phyloP scores from a whole-genome alignment of 345 rosid species.

The Boechera stricta region DNA sequence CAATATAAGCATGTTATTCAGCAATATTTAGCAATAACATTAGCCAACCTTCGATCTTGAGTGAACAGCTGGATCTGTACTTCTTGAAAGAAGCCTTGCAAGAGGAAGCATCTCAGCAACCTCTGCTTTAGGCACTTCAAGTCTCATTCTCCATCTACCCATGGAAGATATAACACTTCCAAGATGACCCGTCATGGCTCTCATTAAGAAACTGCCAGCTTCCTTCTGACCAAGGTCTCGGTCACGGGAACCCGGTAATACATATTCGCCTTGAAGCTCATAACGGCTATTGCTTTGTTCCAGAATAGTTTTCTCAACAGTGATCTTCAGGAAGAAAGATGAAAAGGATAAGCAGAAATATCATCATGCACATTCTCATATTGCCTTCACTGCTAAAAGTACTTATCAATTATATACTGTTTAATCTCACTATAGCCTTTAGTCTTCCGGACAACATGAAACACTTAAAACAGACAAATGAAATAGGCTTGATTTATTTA shows the following conservation, averaged over 20 bases:
- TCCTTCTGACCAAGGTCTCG: slow-evolving; percentile 74
- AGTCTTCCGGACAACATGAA: slow-evolving; percentile 25
- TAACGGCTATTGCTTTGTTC: slow-evolving; percentile 90
- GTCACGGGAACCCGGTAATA: slow-evolving; percentile 92
- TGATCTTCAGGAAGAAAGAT: slow-evolving; percentile 60
- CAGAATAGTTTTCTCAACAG: slow-evolving; percentile 88
- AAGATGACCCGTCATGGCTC: slow-evolving; percentile 93
- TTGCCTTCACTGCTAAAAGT: slow-evolving; percentile 21
- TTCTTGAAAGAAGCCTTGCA: slow-evolving; percentile 96
- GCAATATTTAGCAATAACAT: slow-evolving; percentile 24
- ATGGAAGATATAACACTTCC: slow-evolving; percentile 96
- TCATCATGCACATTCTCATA: slow-evolving; percentile 32
- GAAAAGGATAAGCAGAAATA: slow-evolving; percentile 41
- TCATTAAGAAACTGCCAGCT: slow-evolving; percentile 76
- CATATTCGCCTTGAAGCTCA: slow-evolving; percentile 99
- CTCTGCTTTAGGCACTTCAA: slow-evolving; percentile 98
- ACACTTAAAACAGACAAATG: not conserved
- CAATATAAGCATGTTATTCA: slow-evolving; percentile 22
- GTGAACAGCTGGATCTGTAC: slow-evolving; percentile 97
- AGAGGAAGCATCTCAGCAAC: slow-evolving; percentile 99
- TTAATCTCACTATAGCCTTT: slow-evolving; percentile 8
- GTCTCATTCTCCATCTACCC: slow-evolving; percentile 99
- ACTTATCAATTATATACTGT: not conserved
- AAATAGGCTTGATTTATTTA: not conserved
- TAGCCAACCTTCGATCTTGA: slow-evolving; percentile 85